Conservation (phyloP, 2,329 filamentous ascomycete genomes). For the Myriosclerotinia curreyana region DNA sequence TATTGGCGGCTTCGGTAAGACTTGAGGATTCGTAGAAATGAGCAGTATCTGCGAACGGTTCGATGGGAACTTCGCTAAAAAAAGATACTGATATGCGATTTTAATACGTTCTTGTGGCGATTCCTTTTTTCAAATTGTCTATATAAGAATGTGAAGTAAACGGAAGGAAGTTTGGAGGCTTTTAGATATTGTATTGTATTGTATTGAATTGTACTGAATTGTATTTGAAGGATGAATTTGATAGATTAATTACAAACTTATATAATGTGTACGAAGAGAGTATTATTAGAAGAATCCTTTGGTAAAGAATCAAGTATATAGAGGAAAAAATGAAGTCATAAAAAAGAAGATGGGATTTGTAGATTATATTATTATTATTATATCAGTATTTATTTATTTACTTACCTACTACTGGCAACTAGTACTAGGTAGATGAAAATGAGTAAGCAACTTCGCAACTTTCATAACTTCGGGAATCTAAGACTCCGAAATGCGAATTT, state of each 20-base stretch:
- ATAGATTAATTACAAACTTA: background rate
- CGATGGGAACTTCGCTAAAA: background rate
- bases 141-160: background rate
- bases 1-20: constrained; percentile 27
- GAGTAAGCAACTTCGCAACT: background rate
- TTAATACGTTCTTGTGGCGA: background rate
- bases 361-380: too few relatives aligned
- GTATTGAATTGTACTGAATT: too few relatives aligned
- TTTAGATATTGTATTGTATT: background rate
- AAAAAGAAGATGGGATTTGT: too few relatives aligned
- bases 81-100: background rate
- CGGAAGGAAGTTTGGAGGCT: background rate
- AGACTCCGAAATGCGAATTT: background rate
- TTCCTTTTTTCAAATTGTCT: background rate
- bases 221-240: background rate
- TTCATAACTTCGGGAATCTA: background rate
- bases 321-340: too few relatives aligned
- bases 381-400: too few relatives aligned
- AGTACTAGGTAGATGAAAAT: too few relatives aligned
- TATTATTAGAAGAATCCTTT: background rate
- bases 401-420: too few relatives aligned
- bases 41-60: background rate
- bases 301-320: too few relatives aligned
- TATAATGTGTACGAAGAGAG: background rate
- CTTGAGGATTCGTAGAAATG: background rate